Base-by-base conservation (phyloP, 768 basidiomycete species). In the Trametes cingulata region DNA sequence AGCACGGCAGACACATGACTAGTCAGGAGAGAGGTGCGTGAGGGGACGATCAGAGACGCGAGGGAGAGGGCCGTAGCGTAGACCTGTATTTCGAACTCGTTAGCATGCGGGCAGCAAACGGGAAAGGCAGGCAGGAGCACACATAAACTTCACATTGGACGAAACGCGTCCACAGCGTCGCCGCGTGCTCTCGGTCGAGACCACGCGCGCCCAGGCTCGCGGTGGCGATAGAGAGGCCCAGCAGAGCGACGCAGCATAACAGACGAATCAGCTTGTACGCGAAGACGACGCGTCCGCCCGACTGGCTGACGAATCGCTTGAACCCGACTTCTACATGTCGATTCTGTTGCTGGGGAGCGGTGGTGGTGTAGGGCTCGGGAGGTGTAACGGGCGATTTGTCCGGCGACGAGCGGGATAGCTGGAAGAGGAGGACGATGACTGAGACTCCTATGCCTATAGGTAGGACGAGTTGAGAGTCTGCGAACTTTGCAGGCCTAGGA, bases 1-100 rank as follows among this genome's bases (percentile, higher is more conserved):
- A 87, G 71, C 4, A 87, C 67, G 19, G 71, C 68, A 52, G 76
- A 78, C 61, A 84, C 68, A 66, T 88, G 86, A 9, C 70, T 71
- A 24, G 75, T 75, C 14, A 68, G 53, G 15, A 67, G 66, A 27
- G 13, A 69, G 68, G 1, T 71, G 39, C 2, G 65, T 7, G 20
- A 65, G 3, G 70, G 62, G 15, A n/a, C 13, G 14, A 73, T 27
- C 8, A 55, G 60, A 6, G 72, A 51, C 8, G 73, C 59, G 51
- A 75, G 62, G 2, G 72, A 71, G 41, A 75, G 60, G 43, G 75
- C 54, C 13, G 74, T 66, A n/a, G 66, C 67, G 58, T 78, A 77
- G 17, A 57, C 47, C 76, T 76, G 20, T n/a, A 33, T 33, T n/a
- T n/a, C 4, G 29, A 33, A 33, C 29, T 33, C n/a, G 41, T 20